Evolutionary conservation across 2,329 filamentous ascomycete species (phyloP), one percentile per base, ranked within the genome.

Genomic region (Huntiella savannae): DNA sequence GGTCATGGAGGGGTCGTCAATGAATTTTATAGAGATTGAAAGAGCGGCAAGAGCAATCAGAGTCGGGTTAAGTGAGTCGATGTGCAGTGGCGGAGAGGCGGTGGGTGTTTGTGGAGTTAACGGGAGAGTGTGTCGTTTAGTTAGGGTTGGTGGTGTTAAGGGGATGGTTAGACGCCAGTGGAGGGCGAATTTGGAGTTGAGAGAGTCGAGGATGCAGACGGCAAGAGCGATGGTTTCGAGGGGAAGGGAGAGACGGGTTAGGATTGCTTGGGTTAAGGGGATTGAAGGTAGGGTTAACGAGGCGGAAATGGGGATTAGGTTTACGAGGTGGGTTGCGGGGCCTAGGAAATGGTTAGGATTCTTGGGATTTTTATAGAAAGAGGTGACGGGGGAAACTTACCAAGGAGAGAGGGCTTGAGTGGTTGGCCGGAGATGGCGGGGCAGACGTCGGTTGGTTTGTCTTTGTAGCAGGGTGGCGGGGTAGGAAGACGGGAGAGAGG

Each of bases 401-500:
- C 63, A 54, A 60, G 55, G 34, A 60, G 59, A 47, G 57, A 55
- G 40, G 56, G 53, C 54, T 63, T 64, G 49, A 65, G 56, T 43
- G 60, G 57, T 52, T 68, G 66, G 49, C 61, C 64, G 55, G 68
- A 64, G 44, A 68, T 64, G 43, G 41, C 45, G 32, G 46, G 42
- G 42, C 49, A 51, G 37, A 45, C 49, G 13, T 51, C 54, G 19
- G 62, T 62, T 37, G 64, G 64, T 13, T 64, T 64, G 51, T 56
- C 62, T 49, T 60, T 62, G 43, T 67, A 68, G 39, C 72, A 77
- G 8, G 68, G 69, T 39, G 77, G 77, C 51, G 77, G 77, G 45
- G 77, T 81, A 16, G 77, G 77, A 16, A 81, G 67, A 58, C 76
- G 78, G 28, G 76, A 80, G 44, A 81, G 65, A 7, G 77, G 77